Base-by-base conservation (phyloP, 495 filamentous ascomycete species). In the Penicillium arizonense region DNA sequence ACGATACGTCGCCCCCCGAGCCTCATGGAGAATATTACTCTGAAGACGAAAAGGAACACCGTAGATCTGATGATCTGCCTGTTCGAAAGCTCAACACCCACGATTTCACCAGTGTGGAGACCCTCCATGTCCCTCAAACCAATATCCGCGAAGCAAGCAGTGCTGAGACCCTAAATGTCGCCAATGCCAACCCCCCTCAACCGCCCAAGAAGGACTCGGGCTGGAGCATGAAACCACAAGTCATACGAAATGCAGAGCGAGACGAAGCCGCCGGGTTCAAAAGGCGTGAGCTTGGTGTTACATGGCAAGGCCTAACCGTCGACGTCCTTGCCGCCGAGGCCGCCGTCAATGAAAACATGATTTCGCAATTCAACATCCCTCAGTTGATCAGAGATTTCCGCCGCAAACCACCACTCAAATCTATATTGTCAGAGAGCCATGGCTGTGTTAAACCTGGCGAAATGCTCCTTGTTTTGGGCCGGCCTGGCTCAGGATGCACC, bases 351-450 rank as follows among this genome's bases (percentile, higher is more conserved):
- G 75, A 80, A 45, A 79, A 78, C 49, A 63, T 72, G 35, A 35
- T 76, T 11, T 82, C 79, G 3, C 80, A 82, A 62, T 82, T 82
- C 74, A 82, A 83, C 61, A 64, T 78, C 32, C 63, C 68, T 26
- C 65, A 68, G 36, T 54, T 64, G 20, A 57, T 69, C 32, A 65
- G 62, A 18, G 70, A 74, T 16, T 59, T 53, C 20, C 67, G 69
- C 10, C 61, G 65, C 5, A 71, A 69, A 32, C 68, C 64, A 16
- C 63, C 72, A 0, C 50, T 74, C 9, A 62, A 62, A 5, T 52
- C 59, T 0, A 75, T 77, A 14, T 36, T 75, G 2, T 52, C 62
- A 5, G 57, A 75, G 35, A 71, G 66, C 37, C 70, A 74, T 59
- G 73, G 73, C 23, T 74, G 68, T 26, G 75, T 91, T 2, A 79